Evolutionary conservation across 1,284 basidiomycete genomes (phyloP).

Genomic region (Boletus sp.): DNA sequence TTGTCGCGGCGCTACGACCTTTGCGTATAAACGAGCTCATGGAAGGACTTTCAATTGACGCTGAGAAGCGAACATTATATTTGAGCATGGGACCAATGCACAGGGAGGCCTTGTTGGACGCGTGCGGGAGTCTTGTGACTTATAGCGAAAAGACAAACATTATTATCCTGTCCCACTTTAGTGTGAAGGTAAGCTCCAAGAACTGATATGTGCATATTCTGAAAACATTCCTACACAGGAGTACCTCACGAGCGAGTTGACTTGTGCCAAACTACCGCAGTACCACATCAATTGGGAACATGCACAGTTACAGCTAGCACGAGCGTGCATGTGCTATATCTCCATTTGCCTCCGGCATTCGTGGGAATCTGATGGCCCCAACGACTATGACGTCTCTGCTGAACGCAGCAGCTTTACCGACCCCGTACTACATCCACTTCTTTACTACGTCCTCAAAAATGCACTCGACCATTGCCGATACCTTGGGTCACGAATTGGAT

Average conservation of each 20-base stretch:
- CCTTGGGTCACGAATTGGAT: not conserved
- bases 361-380: not conserved
- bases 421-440: not conserved
- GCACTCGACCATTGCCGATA: not conserved
- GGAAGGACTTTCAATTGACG: not conserved
- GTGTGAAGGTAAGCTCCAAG: not conserved
- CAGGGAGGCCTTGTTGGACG: no score
- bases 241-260: not conserved
- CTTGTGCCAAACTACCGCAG: not conserved
- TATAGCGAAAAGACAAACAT: no score
- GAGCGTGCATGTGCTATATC: not conserved
- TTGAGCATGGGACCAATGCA: not conserved
- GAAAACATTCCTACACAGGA: not conserved
- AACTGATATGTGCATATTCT: not conserved
- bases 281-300: not conserved
- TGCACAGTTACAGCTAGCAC: not conserved
- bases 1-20: no score
- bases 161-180: no score
- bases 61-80: not conserved
- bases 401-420: not conserved
- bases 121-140: no score
- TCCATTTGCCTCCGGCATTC: not conserved
- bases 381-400: not conserved
- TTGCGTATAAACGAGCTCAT: not conserved
- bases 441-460: not conserved